Conservation (phyloP, 2,329 filamentous ascomycete species). For the Microcyclospora pomicola region DNA sequence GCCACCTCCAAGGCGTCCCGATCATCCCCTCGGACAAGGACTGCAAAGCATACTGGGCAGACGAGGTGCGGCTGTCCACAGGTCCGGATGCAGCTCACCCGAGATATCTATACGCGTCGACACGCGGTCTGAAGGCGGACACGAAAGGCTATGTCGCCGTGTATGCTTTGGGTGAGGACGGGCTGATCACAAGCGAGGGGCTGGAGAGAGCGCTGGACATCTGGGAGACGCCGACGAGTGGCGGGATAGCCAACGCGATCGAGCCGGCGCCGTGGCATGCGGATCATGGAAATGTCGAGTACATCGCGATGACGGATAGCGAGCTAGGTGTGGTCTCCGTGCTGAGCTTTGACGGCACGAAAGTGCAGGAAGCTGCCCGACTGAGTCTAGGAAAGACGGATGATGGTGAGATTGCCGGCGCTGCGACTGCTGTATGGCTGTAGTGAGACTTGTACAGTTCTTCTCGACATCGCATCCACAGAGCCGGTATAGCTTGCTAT, state of each 20-base stretch:
- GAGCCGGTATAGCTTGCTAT: too few species aligned
- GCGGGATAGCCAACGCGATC: constrained; percentile 24
- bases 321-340: constrained; percentile 22
- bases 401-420: constrained; percentile 16
- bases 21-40: constrained; percentile 21
- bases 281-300: constrained; percentile 12
- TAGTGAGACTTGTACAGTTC: constrained; percentile 2
- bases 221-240: constrained; percentile 23
- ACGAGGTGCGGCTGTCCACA: constrained; percentile 22
- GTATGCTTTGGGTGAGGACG: constrained; percentile 14
- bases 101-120: constrained; percentile 22
- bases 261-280: constrained; percentile 18
- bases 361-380: constrained; percentile 17
- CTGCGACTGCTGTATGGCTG: constrained; percentile 24
- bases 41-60: constrained; percentile 22
- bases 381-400: constrained; percentile 19
- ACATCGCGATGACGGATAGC: constrained; percentile 23
- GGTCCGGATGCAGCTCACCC: constrained; percentile 14
- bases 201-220: constrained; percentile 17
- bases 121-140: constrained; percentile 18
- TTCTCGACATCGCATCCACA: too few species aligned
- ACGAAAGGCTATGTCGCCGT: constrained; percentile 22
- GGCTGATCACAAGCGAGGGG: constrained; percentile 9
- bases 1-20: constrained; percentile 16
- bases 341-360: constrained; percentile 19